Base-by-base conservation (phyloP, 2,329 filamentous ascomycete species). In the Calonectria leucothoes region DNA sequence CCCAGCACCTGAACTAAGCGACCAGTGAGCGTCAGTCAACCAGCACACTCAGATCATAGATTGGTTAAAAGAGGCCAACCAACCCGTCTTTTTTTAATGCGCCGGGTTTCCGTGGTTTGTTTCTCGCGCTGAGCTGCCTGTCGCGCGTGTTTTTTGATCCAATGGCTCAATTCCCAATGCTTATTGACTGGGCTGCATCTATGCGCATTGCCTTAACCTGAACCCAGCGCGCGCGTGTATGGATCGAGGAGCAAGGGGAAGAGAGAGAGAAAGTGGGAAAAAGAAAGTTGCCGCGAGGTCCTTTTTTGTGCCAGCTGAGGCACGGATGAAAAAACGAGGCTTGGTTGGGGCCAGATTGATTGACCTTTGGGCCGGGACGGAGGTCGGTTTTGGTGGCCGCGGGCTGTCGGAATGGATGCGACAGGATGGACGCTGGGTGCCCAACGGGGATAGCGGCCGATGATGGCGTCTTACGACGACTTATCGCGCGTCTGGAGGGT, bases 1-100 rank as follows among this genome's bases (percentile, higher is more conserved):
- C 72, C 69, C 42, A 74, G 74, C 75, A 74, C 76, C 73, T 70
- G 75, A 33, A 55, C 33, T 57, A 71, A 72, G 69, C 70, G 69
- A 51, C 66, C 70, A 74, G 74, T 74, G 70, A 70, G 70, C 76
- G 74, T 74, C 76, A 66, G 68, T 59, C 72, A 61, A 52, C 67
- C 66, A 70, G 66, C 70, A 31, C 66, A 70, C 69, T 52, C 45
- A 67, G 63, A 59, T 42, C 25, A 66, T 66, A 64, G 63, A 29
- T 64, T 20, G 37, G 49, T 59, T 66, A 52, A 39, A 51, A 17
- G 45, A 63, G 20, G 27, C 48, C 45, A 49, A 39, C 72, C 66
- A 72, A 66, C 66, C 71, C 45, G 52, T 35, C 52, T 35, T 31
- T 49, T 49, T 27, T 42, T 25, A 35, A 20, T 48, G 52, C 37